A percentile compares a stretch with the other conserved stretches of the same genome.
These are phyloP conservation scores for Neofusicoccum cordaticola DNA, from an alignment of 2,329 filamentous ascomycete species.

Conservation along the genomic window DNA sequence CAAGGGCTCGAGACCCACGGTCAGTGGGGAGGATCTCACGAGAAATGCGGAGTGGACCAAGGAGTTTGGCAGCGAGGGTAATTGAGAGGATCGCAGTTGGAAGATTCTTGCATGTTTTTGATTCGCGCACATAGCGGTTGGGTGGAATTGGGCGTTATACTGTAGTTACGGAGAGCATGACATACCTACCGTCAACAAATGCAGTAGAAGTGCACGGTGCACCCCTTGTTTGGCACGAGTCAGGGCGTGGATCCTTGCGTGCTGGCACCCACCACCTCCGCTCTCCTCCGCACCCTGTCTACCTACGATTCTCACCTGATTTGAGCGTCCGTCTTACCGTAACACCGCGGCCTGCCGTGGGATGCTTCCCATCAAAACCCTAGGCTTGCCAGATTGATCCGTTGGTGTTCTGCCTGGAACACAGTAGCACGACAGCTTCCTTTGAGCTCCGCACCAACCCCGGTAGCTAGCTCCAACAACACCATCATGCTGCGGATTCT, in stretches of 20 bases:
- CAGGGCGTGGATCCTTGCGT: neutral
- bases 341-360: neutral
- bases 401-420: neutral
- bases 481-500: slow-evolving; percentile 5
- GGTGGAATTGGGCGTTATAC: slow-evolving; percentile 6
- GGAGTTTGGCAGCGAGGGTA: slow-evolving; percentile 90
- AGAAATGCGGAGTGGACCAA: slow-evolving; percentile 89
- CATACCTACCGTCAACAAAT: neutral
- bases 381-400: neutral
- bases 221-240: neutral
- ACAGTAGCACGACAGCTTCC: neutral
- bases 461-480: neutral
- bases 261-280: neutral
- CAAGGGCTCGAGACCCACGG: slow-evolving; percentile 82
- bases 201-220: neutral
- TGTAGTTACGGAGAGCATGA: slow-evolving; percentile 8
- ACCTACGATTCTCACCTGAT: neutral
- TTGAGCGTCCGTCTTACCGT: neutral
- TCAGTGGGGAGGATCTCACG: slow-evolving; percentile 79
- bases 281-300: neutral
- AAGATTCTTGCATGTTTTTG: neutral
- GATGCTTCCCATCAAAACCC: neutral
- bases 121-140: slow-evolving; percentile 15
- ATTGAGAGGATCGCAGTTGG: neutral
- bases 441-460: slow-evolving; percentile 5